A percentile compares a stretch with the other conserved stretches of the same genome.
Evolutionary conservation across 768 basidiomycete species (phyloP).

Genomic region (Hemileccinum impolitum): DNA sequence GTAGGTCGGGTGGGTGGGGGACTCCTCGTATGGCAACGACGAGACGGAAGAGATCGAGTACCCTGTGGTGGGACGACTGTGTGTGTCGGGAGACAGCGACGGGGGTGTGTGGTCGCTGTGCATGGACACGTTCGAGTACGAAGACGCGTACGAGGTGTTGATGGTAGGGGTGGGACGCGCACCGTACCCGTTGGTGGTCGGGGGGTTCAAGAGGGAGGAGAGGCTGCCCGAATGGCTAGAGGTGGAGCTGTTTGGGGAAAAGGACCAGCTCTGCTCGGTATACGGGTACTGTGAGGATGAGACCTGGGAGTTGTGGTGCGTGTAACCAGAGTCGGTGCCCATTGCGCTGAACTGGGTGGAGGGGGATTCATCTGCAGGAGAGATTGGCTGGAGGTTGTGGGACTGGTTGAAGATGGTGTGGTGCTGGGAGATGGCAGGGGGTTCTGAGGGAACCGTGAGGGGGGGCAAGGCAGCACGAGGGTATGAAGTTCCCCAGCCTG

Average conservation of each 20-base stretch:
- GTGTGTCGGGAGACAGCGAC: conserved; percentile 64
- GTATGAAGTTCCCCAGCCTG: conserved; percentile 60
- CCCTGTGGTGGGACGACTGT: conserved; percentile 77
- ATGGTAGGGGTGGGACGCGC: conserved; percentile 65
- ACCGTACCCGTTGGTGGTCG: conserved; percentile 36
- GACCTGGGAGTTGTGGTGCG: conserved; percentile 33
- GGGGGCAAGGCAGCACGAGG: conserved; percentile 70
- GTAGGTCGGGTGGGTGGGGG: conserved; percentile 33
- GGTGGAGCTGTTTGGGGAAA: conserved; percentile 46
- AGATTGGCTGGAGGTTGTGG: conserved; percentile 58
- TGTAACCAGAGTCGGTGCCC: conserved; percentile 30
- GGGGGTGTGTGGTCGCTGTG: conserved; percentile 68
- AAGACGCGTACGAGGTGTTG: conserved; percentile 63
- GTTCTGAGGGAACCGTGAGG: conserved; percentile 77
- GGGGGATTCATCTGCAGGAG: conserved; percentile 68
- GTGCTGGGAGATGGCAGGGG: conserved; percentile 56
- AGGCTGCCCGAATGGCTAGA: conserved; percentile 70
- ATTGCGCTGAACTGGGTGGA: conserved; percentile 44
- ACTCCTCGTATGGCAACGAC: conserved; percentile 69
- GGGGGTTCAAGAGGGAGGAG: conserved; percentile 77
- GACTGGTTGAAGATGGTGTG: conserved; percentile 58
- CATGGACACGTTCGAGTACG: conserved; percentile 69
- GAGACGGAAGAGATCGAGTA: conserved; percentile 85
- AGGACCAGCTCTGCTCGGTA: conserved; percentile 56
- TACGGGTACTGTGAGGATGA: conserved; percentile 62